Base-by-base conservation (phyloP, 2,329 filamentous ascomycete species). In the Zymoseptoria brevis region DNA sequence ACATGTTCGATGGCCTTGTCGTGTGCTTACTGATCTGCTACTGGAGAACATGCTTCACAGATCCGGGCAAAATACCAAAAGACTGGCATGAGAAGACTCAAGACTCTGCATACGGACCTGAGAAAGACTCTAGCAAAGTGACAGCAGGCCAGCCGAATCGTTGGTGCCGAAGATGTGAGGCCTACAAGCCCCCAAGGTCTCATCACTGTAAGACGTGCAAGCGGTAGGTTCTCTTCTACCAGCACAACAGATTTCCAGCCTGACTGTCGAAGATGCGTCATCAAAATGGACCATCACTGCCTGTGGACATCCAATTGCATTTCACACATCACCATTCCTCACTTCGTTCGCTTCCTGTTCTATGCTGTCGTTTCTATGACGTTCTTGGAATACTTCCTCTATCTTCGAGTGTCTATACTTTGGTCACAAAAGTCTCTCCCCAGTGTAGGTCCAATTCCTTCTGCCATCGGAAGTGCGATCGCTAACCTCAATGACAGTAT, bases 251-350 rank as follows among this genome's bases (percentile, higher is more conserved):
- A 50, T 30, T 48, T 13, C 19, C 22, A 11, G 54, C 45, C 51
- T 60, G 48, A 57, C 19, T 13, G 6, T 11, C 29, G 29, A 53
- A 69, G 69, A 48, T 72, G 70, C 56, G 59, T 71, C 35, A 63
- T 67, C 60, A 71, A 72, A 55, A 72, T 72, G 70, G 70, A 72
- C 55, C 70, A 72, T 64, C 89, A 95, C 76, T 94, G 89, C 70
- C 88, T 89, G 2, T 94, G 89, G 89, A 93, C 88, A 3, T 71
- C 70, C 61, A 93, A 92, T 75, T 95, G 90, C 76, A 88, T 94
- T 56, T 91, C 88, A 11, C 83, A 91, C 73, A 86, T 85, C 61
- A 92, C 88, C 0, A 89, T 91, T 68, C 89, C 90, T 7, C 87
- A 93, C 75, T 94, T 94, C 74, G 64, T 91, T 53, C 88, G 89